phyloP scores from a whole-genome alignment of 2,329 filamentous ascomycete genomes.

The Colletotrichum simmondsii region DNA sequence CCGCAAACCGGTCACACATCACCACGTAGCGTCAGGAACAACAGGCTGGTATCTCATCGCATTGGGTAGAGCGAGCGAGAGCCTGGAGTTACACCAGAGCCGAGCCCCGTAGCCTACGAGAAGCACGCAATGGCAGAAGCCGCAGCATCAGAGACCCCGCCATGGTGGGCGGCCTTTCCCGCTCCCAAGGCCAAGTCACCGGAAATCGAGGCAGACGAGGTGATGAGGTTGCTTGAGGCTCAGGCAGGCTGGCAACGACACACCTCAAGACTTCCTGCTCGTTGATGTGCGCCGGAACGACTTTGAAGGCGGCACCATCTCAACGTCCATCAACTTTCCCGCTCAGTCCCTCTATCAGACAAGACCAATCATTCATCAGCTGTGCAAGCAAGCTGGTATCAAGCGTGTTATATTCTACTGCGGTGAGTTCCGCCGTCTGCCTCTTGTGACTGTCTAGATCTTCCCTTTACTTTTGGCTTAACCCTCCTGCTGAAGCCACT shows the following conservation, averaged over 20 bases:
- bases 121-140: slow-evolving; percentile 19
- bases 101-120: not conserved
- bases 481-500: slow-evolving; percentile 6
- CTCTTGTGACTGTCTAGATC: not conserved
- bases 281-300: slow-evolving; percentile 66
- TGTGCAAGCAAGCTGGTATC: slow-evolving; percentile 61
- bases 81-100: not conserved
- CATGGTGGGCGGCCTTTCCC: slow-evolving; percentile 56
- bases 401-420: slow-evolving; percentile 66
- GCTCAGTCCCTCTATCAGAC: slow-evolving; percentile 65
- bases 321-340: slow-evolving; percentile 66
- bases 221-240: slow-evolving; percentile 53
- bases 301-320: slow-evolving; percentile 69
- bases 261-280: slow-evolving; percentile 52
- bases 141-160: slow-evolving; percentile 28
- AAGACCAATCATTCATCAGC: slow-evolving; percentile 56
- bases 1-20: not conserved
- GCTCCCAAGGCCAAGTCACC: slow-evolving; percentile 51
- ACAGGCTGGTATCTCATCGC: not conserved
- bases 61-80: not conserved
- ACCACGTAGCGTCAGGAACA: not conserved
- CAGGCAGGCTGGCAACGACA: slow-evolving; percentile 41
- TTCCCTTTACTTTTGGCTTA: not conserved
- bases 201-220: slow-evolving; percentile 50
- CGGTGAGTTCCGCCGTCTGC: slow-evolving; percentile 47